Base-by-base conservation (phyloP, 2,329 filamentous ascomycete genomes). In the Ceratocystis ficicola region DNA sequence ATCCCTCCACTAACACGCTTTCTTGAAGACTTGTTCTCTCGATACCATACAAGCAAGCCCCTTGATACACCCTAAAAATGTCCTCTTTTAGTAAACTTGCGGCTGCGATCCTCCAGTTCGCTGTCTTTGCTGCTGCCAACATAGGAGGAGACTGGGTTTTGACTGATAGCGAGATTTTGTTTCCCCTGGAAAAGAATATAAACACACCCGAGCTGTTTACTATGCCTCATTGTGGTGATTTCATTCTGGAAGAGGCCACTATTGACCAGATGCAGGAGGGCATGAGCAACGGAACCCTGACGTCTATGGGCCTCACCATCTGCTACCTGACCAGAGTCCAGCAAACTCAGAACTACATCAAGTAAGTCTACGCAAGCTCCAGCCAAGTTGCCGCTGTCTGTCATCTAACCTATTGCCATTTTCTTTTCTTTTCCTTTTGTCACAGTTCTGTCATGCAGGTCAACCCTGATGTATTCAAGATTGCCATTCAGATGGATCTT, bases 171-270 rank as follows among this genome's bases (percentile, higher is more conserved):
- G 61, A 68, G 5, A 7, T 62, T n/a, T 67, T 76, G 41, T 71
- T 77, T 12, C 76, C 77, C 0, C 69, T 74, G 2, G 69, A 73
- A 65, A 68, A 75, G 55, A 73, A 77, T 72, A 74, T 72, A 20
- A 74, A 73, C 48, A 73, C 76, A 3, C 65, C 71, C 1, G 68
- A 72, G 12, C 70, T 79, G 25, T 89, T 89, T 70, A 81, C 84
- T 1, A 87, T 89, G 85, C 78, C 77, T 0, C 72, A 72, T 12
- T 90, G 87, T 72, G 74, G 81, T 66, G 80, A 79, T 8, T 79
- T 88, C 69, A 75, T 77, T 61, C 76, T 90, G 17, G 85, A 88
- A 73, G 87, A 90, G 72, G 85, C 85, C 17, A 86, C 82, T 5
- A 86, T 90, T 68, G 85, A 88, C 69, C 75, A 86, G 68, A 80